Conservation (phyloP, 306 rosid genomes). For the Begonia loranthoides region DNA sequence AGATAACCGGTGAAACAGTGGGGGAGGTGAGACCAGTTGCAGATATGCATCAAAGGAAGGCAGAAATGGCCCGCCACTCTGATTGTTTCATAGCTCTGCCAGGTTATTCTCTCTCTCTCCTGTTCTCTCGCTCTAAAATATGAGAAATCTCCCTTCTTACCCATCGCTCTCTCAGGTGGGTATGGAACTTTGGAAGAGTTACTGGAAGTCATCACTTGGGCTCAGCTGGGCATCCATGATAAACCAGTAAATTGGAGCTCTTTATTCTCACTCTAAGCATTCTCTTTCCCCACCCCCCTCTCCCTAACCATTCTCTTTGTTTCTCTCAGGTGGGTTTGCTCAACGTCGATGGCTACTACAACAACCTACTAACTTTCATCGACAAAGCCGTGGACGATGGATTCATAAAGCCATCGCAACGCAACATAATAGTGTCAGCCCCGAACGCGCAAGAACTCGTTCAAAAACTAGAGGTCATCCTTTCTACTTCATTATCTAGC, state of each 20-base stretch:
- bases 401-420: slow-evolving; percentile 44
- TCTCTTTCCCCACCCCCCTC: no score
- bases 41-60: slow-evolving; percentile 54
- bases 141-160: neutral
- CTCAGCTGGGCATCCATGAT: slow-evolving; percentile 53
- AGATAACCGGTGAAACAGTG: slow-evolving; percentile 50
- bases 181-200: slow-evolving; percentile 50
- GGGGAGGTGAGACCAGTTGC: slow-evolving; percentile 43
- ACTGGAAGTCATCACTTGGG: slow-evolving; percentile 50
- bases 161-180: slow-evolving; percentile 22
- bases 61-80: slow-evolving; percentile 63
- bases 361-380: slow-evolving; percentile 35
- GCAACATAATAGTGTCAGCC: slow-evolving; percentile 40
- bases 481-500: neutral
- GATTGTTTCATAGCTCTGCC: slow-evolving; percentile 53
- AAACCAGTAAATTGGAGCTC: slow-evolving; percentile 32
- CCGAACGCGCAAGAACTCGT: slow-evolving; percentile 45
- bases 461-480: slow-evolving; percentile 40
- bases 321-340: slow-evolving; percentile 37
- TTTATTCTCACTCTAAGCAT: neutral
- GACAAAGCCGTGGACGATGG: slow-evolving; percentile 58
- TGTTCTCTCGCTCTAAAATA: neutral
- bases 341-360: slow-evolving; percentile 48
- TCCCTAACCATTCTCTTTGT: no score
- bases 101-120: slow-evolving; percentile 10